A percentile compares a stretch with the other conserved stretches of the same genome.
These are phyloP conservation scores for Penicillium waksmanii DNA, from an alignment of 495 filamentous ascomycete genomes.

Conservation along the genomic window DNA sequence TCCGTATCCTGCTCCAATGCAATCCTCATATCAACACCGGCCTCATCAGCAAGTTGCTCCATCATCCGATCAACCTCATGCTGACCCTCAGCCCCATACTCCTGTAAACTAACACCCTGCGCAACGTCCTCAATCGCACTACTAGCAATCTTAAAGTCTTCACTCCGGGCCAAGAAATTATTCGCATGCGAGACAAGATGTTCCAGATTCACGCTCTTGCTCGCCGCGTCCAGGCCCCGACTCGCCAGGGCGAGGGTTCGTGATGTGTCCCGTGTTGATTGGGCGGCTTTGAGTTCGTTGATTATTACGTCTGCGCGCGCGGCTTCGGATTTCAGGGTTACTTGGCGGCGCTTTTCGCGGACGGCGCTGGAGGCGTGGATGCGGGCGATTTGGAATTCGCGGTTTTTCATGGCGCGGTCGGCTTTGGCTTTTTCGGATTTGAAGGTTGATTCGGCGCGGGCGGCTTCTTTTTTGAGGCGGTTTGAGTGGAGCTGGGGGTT, in stretches of 20 bases:
- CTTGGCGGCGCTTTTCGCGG: conserved; percentile 52
- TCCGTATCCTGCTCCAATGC: conserved; percentile 40
- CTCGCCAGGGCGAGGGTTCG: conserved; percentile 48
- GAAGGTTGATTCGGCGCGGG: conserved; percentile 49
- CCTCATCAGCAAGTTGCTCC: conserved; percentile 54
- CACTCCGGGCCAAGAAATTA: conserved; percentile 49
- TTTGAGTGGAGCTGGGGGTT: conserved; percentile 47
- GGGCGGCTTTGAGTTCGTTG: conserved; percentile 53
- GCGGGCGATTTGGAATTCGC: conserved; percentile 54
- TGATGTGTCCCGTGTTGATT: conserved; percentile 52
- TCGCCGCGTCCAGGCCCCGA: conserved; percentile 48
- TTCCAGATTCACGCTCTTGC: conserved; percentile 50
- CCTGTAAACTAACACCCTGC: conserved; percentile 50
- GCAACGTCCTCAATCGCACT: conserved; percentile 53
- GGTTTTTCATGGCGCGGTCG: conserved; percentile 53
- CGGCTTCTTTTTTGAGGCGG: conserved; percentile 51
- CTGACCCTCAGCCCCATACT: conserved; percentile 52
- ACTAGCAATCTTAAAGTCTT: conserved; percentile 54
- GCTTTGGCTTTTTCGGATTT: conserved; percentile 54
- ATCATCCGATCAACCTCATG: conserved; percentile 51
- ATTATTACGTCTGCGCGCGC: conserved; percentile 54
- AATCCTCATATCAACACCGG: conserved; percentile 49
- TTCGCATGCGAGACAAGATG: conserved; percentile 49
- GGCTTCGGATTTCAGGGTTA: conserved; percentile 49
- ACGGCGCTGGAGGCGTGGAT: conserved; percentile 53